Base-by-base conservation (phyloP, 1,284 basidiomycete genomes). In the Cryptococcus deneoformans region DNA sequence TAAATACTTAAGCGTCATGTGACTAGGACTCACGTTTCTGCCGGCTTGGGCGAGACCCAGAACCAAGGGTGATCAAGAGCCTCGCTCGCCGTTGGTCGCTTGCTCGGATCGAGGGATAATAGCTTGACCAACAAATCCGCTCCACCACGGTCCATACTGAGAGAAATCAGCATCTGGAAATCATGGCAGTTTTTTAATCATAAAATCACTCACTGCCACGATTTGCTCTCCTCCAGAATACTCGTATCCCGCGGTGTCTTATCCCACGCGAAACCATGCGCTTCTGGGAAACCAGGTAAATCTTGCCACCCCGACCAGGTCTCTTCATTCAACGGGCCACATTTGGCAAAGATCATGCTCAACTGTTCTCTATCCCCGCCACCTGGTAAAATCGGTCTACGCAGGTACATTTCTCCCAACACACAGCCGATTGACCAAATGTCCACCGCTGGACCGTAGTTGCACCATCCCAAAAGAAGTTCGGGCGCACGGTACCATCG, bases 381-480 rank as follows among this genome's bases (percentile, higher is more conserved):
- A 14, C 95, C 95, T 7, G 88, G 87, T 57, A 99, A 83, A 59
- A 99, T 91, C 0, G 96, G 94, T 57, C 85, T 82, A 49, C 88
- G 85, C 62, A 84, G 83, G 76, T 93, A 94, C 92, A 99, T 98
- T 77, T 99, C 95, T 29, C 89, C 95, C 14, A 99, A 80, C 39
- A 99, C 91, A 77, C 94, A 93, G 83, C 94, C 95, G 52, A 98
- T 86, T n/a, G 94, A 93, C 96, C 95, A 99, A 73, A 99, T 87
- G 77, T 99, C 95, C 51, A 99, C 88, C 62, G 93, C 90, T 0
- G 91, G 90, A 4, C 91, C 91, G 71, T 99, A 99, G 64, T 89
- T 84, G 50, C 87, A 83, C 39, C 91, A 88, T 44, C 95, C 94
- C 5, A 98, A 83, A 14, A 99, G 80, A 2, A 99, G 81, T 79